These are phyloP conservation scores for Amaranthus cruentus DNA, from an alignment of 148 eudicot species.

Conservation along the genomic window DNA sequence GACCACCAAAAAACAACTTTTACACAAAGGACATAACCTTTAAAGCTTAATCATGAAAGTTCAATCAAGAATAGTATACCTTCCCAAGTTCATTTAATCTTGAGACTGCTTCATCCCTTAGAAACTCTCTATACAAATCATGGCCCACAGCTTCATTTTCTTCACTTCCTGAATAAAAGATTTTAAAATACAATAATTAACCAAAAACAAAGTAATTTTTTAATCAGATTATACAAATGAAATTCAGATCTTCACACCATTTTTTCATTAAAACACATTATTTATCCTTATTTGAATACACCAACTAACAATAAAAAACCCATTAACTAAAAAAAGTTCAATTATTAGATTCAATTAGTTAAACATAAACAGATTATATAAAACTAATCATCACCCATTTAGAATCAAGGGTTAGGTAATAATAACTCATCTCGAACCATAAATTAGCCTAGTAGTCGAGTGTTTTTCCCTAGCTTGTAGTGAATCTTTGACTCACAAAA, in stretches of 20 bases:
- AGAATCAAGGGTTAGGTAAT: no score
- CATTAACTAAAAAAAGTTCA: no score
- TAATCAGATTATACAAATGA: not conserved
- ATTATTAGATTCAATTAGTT: no score
- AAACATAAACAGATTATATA: not conserved
- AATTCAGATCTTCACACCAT: not conserved
- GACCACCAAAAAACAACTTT: no score
- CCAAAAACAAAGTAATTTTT: not conserved
- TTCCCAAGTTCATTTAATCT: conserved; percentile 70
- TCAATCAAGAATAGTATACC: conserved; percentile 32
- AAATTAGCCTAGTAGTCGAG: no score
- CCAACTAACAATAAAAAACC: no score
- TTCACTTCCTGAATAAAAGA: conserved; percentile 33
- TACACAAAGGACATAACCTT: no score
- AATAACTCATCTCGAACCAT: not conserved
- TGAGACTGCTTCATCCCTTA: conserved; percentile 70
- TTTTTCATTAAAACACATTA: not conserved
- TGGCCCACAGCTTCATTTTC: conserved; percentile 30
- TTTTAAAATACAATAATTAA: not conserved
- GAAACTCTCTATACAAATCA: conserved; percentile 42
- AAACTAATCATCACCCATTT: not conserved
- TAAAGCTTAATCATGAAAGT: not conserved
- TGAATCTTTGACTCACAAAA: not conserved
- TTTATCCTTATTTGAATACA: no score
- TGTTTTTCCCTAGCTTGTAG: no score